Conservation (phyloP, 225 moss, liverwort and hornwort species). For the Pseudoscleropodium purum region DNA sequence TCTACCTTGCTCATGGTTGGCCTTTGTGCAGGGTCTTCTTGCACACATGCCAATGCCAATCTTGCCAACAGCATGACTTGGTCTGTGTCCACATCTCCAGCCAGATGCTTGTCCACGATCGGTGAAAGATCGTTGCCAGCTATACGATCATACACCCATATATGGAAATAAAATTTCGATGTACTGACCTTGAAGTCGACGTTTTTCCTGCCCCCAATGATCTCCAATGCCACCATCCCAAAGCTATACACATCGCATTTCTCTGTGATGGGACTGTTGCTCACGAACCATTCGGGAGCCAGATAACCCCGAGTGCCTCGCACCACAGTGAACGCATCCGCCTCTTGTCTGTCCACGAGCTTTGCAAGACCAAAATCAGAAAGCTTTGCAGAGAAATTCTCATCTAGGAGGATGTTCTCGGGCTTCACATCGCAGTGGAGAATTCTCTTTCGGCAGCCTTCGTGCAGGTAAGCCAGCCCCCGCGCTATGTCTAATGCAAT, state of each 20-base stretch:
- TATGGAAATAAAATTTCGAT: slow-evolving; percentile 23
- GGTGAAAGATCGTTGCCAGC: background rate
- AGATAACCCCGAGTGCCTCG: slow-evolving; percentile 60
- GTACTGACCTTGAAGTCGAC: slow-evolving; percentile 27
- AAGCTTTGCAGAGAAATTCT: slow-evolving; percentile 40
- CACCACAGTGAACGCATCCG: slow-evolving; percentile 26
- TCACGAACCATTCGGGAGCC: slow-evolving; percentile 64
- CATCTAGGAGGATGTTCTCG: slow-evolving; percentile 1
- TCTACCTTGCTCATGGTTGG: slow-evolving; percentile 44
- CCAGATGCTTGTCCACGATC: slow-evolving; percentile 31
- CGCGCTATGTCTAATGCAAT: slow-evolving; percentile 43
- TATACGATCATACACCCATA: slow-evolving; percentile 12
- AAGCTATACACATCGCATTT: slow-evolving; percentile 25
- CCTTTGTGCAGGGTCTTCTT: slow-evolving; percentile 25
- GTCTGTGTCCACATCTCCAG: slow-evolving; percentile 4
- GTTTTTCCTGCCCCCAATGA: slow-evolving; percentile 53
- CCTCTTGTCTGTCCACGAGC: slow-evolving; percentile 27
- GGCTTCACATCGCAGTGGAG: slow-evolving; percentile 37
- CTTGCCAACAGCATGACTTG: slow-evolving; percentile 20
- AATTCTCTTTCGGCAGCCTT: slow-evolving; percentile 37
- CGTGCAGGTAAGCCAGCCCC: slow-evolving; percentile 57
- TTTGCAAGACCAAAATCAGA: slow-evolving; percentile 60
- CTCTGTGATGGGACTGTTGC: slow-evolving; percentile 45
- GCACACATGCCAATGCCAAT: slow-evolving; percentile 33
- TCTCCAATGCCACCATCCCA: slow-evolving; percentile 56